Percentiles rank a stretch among this genome's conserved stretches.
Conservation (phyloP, 495 filamentous ascomycete species). For the Baudoinia panamericana region DNA sequence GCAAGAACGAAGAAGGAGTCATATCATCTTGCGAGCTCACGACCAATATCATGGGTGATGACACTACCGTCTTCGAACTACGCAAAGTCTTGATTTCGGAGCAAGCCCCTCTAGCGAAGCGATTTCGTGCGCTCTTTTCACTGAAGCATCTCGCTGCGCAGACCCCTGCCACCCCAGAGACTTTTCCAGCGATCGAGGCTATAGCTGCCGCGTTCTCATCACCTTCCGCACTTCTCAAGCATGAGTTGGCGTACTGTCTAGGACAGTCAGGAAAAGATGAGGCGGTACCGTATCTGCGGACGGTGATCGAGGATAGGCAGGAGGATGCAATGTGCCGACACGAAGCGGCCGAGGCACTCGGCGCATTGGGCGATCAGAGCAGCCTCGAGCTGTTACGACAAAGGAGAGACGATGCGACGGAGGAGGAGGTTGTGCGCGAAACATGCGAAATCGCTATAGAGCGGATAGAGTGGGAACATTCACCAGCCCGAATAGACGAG, state of each 20-base stretch:
- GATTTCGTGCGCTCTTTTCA: conserved; percentile 95
- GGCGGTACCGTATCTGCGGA: conserved; percentile 57
- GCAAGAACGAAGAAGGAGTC: too few species aligned
- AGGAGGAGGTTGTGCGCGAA: conserved; percentile 71
- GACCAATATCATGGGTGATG: too few species aligned
- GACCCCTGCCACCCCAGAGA: conserved; percentile 46
- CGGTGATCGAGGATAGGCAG: conserved; percentile 59
- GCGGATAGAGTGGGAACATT: conserved; percentile 85
- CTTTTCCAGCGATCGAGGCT: conserved; percentile 61
- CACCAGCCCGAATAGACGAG: conserved; percentile 55
- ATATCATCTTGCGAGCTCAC: too few species aligned
- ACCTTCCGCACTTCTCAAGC: conserved; percentile 75
- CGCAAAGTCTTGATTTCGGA: conserved; percentile 69
- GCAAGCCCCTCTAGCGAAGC: conserved; percentile 63
- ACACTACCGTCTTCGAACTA: conserved; percentile 42
- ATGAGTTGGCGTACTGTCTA: conserved; percentile 94
- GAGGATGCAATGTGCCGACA: conserved; percentile 95
- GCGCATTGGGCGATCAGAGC: conserved; percentile 61
- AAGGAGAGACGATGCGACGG: conserved; percentile 55
- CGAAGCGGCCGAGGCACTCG: conserved; percentile 90
- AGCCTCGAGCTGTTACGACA: conserved; percentile 59
- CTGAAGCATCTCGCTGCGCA: conserved; percentile 81
- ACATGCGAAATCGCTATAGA: conserved; percentile 95
- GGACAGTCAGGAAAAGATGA: conserved; percentile 72
- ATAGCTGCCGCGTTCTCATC: conserved; percentile 83